These are phyloP conservation scores for Penstemon davidsonii DNA, from an alignment of 257 asterid genomes.

Conservation along the genomic window DNA sequence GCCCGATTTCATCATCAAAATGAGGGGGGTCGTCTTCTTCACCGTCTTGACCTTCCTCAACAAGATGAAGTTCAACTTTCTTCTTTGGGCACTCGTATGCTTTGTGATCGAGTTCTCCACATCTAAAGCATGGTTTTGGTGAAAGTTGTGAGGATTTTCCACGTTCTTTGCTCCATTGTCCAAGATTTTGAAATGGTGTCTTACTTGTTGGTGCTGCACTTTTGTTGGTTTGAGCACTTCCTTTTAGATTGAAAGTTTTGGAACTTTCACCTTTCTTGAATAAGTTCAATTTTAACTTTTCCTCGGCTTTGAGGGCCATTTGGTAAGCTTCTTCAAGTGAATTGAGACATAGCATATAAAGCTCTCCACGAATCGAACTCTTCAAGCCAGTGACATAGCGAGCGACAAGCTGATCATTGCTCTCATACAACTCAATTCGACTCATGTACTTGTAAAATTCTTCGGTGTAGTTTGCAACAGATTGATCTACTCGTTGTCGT, in stretches of 20 bases:
- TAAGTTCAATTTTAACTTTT: no score
- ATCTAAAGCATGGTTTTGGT: constrained; percentile 1
- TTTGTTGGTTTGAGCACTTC: background rate
- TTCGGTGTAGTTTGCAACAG: background rate
- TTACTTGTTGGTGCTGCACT: background rate
- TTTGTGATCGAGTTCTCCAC: background rate
- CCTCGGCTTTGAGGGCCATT: no score
- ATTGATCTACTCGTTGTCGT: background rate
- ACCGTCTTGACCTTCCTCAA: background rate
- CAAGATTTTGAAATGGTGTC: no score
- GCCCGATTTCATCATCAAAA: background rate
- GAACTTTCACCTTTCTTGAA: constrained; percentile 7
- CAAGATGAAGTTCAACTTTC: background rate
- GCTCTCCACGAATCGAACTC: no score
- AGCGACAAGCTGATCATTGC: no score
- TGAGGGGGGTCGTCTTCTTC: background rate
- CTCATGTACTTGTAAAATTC: constrained; percentile 5
- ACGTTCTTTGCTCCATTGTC: no score
- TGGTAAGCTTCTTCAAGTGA: no score
- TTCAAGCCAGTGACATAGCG: no score
- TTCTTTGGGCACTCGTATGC: constrained; percentile 6
- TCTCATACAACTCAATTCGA: no score
- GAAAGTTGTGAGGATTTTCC: background rate
- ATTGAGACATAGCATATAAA: no score
- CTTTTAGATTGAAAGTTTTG: background rate